These are phyloP conservation scores for Trifolium repens DNA, from an alignment of 306 rosid genomes.

Conservation along the genomic window DNA sequence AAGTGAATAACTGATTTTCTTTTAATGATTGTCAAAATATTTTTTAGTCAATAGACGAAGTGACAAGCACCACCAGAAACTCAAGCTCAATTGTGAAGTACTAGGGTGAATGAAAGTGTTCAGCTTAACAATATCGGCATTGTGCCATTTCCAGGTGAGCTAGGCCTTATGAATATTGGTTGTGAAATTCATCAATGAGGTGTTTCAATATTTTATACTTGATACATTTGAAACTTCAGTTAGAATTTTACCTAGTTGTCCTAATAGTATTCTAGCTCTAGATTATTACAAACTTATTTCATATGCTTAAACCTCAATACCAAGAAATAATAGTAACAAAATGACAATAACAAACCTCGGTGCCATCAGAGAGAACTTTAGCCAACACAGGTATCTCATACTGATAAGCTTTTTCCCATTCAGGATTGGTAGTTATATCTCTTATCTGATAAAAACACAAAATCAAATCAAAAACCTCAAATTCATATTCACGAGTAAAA, in stretches of 20 bases:
- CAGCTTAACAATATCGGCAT: too few relatives aligned
- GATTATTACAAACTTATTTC: neutral
- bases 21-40: too few relatives aligned
- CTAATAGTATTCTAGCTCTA: too few relatives aligned
- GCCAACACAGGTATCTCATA: slow-evolving; percentile 93
- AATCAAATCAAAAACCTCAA: slow-evolving; percentile 24
- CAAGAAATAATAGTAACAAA: neutral
- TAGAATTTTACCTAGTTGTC: neutral
- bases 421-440: slow-evolving; percentile 81
- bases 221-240: neutral
- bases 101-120: too few relatives aligned
- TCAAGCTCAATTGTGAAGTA: too few relatives aligned
- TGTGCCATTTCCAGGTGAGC: too few relatives aligned
- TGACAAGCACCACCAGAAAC: too few relatives aligned
- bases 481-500: neutral
- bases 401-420: slow-evolving; percentile 87
- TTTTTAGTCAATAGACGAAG: too few relatives aligned
- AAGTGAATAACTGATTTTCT: neutral
- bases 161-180: too few relatives aligned
- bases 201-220: neutral
- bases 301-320: slow-evolving; percentile 9
- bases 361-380: slow-evolving; percentile 76
- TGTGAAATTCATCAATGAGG: too few relatives aligned
- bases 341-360: slow-evolving; percentile 69
- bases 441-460: slow-evolving; percentile 60